Conservation (phyloP, 2,329 filamentous ascomycete genomes). For the Teratosphaeria zuluensis region DNA sequence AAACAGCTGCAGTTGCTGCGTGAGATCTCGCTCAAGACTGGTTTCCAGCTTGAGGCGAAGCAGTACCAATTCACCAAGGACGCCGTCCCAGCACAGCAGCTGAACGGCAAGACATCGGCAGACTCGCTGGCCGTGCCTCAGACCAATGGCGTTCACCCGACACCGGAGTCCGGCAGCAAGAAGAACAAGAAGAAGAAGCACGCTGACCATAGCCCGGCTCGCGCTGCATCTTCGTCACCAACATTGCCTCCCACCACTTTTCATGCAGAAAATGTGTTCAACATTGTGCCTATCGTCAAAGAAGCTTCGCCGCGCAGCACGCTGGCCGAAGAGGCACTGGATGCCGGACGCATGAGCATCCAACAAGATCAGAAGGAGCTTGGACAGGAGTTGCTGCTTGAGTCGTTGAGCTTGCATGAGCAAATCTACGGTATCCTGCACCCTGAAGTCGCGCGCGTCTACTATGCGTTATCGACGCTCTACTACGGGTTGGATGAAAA, state of each 20-base stretch:
- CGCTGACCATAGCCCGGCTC: constrained; percentile 39
- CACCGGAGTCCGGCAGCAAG: constrained; percentile 23
- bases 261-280: constrained; percentile 73
- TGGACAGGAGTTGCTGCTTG: constrained; percentile 88
- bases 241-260: constrained; percentile 54
- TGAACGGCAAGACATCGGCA: constrained; percentile 18
- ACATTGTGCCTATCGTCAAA: constrained; percentile 90
- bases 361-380: constrained; percentile 91
- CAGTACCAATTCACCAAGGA: constrained; percentile 58
- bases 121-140: constrained; percentile 23
- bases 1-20: constrained; percentile 77
- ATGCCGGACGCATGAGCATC: constrained; percentile 92
- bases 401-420: constrained; percentile 91
- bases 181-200: constrained; percentile 53
- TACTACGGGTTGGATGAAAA: constrained; percentile 99
- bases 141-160: constrained; percentile 22
- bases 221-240: constrained; percentile 31
- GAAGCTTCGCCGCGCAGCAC: constrained; percentile 85
- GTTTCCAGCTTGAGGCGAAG: constrained; percentile 75
- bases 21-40: constrained; percentile 80
- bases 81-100: constrained; percentile 7
- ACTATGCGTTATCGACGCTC: constrained; percentile 88
- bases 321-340: constrained; percentile 87
- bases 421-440: constrained; percentile 98
- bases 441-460: constrained; percentile 88